Evolutionary conservation across 306 rosid genomes (phyloP).

Genomic region (Sicyos edulis): DNA sequence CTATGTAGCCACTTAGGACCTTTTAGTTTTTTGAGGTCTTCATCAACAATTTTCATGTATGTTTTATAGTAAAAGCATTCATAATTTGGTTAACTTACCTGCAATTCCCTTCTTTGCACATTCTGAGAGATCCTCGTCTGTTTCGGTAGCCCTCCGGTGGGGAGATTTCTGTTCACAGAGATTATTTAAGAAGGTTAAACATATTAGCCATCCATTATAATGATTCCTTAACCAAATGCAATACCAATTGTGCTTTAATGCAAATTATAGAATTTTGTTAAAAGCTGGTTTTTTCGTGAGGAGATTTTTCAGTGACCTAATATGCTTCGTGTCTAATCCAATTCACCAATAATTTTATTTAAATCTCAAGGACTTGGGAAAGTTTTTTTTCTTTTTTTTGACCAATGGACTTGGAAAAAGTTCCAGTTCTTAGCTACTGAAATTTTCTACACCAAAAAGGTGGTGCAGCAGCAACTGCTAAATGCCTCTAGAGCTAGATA

Average conservation of each 20-base stretch:
- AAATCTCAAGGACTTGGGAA: neutral
- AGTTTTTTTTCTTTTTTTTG: too few relatives aligned
- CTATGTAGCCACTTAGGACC: too few relatives aligned
- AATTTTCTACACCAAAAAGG: too few relatives aligned
- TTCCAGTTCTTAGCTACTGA: too few relatives aligned
- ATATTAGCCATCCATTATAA: neutral
- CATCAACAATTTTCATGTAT: neutral
- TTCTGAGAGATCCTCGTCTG: slow-evolving; percentile 55
- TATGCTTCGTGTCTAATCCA: neutral
- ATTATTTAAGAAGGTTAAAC: neutral
- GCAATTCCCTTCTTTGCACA: slow-evolving; percentile 89
- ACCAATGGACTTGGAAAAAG: too few relatives aligned
- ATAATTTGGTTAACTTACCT: slow-evolving; percentile 33
- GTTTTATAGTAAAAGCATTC: slow-evolving; percentile 1
- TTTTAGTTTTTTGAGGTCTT: too few relatives aligned
- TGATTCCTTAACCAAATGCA: neutral
- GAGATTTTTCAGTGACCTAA: neutral
- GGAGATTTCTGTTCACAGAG: slow-evolving; percentile 44
- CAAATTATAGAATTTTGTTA: neutral
- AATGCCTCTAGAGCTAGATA: neutral
- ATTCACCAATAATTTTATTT: neutral
- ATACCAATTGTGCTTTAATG: neutral
- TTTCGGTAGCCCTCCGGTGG: slow-evolving; percentile 47
- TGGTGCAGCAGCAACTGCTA: too few relatives aligned
- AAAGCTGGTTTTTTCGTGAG: too few relatives aligned